Conservation (phyloP, 2,329 filamentous ascomycete species). For the Cladorrhinum sp. region DNA sequence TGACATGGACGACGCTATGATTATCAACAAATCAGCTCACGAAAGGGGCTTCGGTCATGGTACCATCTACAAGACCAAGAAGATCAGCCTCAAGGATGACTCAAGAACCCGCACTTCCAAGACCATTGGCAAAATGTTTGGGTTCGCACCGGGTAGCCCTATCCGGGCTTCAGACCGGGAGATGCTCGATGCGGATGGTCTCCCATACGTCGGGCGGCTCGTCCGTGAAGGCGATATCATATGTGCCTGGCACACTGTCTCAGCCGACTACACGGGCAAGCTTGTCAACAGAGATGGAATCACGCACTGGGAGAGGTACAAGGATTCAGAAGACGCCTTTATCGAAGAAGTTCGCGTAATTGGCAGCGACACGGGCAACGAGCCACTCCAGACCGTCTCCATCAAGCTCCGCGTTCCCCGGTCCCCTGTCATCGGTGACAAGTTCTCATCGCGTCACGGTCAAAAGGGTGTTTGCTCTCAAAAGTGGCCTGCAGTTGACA, state of each 20-base stretch:
- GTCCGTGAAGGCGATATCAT: conserved; percentile 80
- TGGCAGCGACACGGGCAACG: conserved; percentile 76
- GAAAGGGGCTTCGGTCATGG: conserved; percentile 95
- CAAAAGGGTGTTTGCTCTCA: conserved; percentile 97
- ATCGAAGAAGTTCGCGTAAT: conserved; percentile 92
- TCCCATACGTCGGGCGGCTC: conserved; percentile 75
- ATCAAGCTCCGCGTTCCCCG: conserved; percentile 92
- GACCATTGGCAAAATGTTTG: conserved; percentile 78
- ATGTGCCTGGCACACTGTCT: conserved; percentile 86
- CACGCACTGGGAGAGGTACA: conserved; percentile 91
- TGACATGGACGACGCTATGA: conserved; percentile 99
- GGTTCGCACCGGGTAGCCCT: conserved; percentile 76
- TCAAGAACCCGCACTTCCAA: conserved; percentile 63
- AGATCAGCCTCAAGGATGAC: conserved; percentile 81
- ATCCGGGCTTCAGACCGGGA: conserved; percentile 68
- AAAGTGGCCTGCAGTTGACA: conserved; percentile 89
- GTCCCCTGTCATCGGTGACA: conserved; percentile 91
- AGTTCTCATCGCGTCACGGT: conserved; percentile 97
- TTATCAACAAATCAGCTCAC: conserved; percentile 94
- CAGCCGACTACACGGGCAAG: conserved; percentile 71
- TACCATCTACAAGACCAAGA: conserved; percentile 97
- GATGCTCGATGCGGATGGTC: conserved; percentile 80
- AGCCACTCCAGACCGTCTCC: conserved; percentile 82
- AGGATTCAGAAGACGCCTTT: conserved; percentile 82
- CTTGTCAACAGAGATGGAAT: conserved; percentile 82